Evolutionary conservation across 2,329 filamentous ascomycete species (phyloP).

Genomic region (Sporothrix globosa): DNA sequence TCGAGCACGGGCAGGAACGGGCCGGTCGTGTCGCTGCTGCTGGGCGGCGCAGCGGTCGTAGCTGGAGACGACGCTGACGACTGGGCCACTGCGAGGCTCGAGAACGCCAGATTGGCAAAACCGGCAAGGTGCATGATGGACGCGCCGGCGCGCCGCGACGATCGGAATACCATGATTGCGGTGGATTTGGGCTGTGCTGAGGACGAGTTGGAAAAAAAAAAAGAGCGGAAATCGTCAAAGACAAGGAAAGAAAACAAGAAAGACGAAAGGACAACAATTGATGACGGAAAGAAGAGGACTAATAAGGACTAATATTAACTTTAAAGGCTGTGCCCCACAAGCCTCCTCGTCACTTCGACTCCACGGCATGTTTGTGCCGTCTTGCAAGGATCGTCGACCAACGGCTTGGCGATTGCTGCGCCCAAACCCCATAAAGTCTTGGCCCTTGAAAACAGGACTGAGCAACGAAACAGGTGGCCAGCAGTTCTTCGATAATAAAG

Average conservation of each 20-base stretch:
- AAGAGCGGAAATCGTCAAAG: not conserved
- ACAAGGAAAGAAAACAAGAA: not conserved
- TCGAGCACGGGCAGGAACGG: conserved; percentile 21
- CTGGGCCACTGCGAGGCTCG: not conserved
- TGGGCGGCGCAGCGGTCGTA: not conserved
- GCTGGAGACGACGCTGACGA: not conserved
- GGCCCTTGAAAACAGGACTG: no score
- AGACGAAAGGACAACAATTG: not conserved
- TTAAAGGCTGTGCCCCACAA: not conserved
- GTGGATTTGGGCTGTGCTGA: not conserved
- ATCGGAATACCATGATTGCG: not conserved
- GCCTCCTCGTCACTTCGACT: not conserved
- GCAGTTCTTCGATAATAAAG: no score
- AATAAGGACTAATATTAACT: not conserved
- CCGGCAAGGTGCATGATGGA: not conserved
- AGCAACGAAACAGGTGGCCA: not conserved
- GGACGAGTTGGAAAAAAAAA: no score
- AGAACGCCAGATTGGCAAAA: conserved; percentile 19
- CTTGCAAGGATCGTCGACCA: conserved; percentile 11
- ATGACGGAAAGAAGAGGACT: not conserved
- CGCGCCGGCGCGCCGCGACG: not conserved
- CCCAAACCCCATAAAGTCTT: not conserved
- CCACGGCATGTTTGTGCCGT: not conserved
- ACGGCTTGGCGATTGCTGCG: not conserved
- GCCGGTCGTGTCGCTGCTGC: not conserved